Conservation (phyloP, 306 rosid species). For the Aeschynomene evenia region DNA sequence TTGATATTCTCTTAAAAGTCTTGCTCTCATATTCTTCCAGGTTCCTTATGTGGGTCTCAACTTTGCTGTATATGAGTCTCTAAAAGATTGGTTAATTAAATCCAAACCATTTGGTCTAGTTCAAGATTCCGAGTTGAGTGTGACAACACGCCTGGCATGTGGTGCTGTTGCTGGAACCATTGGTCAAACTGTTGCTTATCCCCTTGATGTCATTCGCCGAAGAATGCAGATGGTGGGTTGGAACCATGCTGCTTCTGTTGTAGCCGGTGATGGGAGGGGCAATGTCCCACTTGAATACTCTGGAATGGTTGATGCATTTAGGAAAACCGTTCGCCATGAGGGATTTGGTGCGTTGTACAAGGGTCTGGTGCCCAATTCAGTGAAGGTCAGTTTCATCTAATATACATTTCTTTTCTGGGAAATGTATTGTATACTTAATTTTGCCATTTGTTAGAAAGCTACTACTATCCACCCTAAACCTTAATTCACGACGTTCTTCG, state of each 20-base stretch:
- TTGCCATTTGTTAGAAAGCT: neutral
- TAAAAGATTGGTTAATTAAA: constrained; percentile 83
- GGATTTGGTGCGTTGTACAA: constrained; percentile 97
- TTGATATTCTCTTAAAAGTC: constrained; percentile 24
- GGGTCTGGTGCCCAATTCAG: constrained; percentile 98
- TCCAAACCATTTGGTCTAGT: constrained; percentile 68
- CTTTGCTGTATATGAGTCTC: constrained; percentile 94
- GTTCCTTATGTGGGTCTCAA: constrained; percentile 97
- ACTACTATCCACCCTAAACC: constrained; percentile 5
- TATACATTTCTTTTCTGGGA: constrained; percentile 7
- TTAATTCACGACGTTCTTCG: constrained; percentile 5
- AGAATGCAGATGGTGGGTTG: constrained; percentile 99
- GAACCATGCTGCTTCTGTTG: constrained; percentile 85
- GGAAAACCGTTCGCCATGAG: constrained; percentile 90
- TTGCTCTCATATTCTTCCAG: constrained; percentile 38
- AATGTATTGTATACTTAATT: neutral
- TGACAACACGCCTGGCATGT: constrained; percentile 86
- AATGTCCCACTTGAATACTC: constrained; percentile 72
- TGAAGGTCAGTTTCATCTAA: constrained; percentile 65
- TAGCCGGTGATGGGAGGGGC: constrained; percentile 83
- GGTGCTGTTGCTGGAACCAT: constrained; percentile 98
- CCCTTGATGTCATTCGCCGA: constrained; percentile 97
- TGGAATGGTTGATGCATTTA: constrained; percentile 96
- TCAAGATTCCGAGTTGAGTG: constrained; percentile 77
- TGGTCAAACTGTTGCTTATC: constrained; percentile 98